Percentiles rank a stretch among this genome's conserved stretches.
phyloP scores from a whole-genome alignment of 306 rosid genomes.

The Datisca glomerata region DNA sequence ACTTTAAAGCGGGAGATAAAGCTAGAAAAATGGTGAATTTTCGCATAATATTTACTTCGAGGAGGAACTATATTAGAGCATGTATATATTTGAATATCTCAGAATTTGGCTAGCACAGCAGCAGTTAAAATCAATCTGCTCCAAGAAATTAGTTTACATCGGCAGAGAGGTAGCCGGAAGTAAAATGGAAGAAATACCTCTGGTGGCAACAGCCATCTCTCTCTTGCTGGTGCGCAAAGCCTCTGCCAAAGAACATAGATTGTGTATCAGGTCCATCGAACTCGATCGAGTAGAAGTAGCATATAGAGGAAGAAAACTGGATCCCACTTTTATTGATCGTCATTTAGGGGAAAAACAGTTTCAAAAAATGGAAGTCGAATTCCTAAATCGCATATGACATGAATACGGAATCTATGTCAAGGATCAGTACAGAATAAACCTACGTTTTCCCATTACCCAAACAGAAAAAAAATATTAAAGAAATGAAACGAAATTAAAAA shows the following conservation, averaged over 20 bases:
- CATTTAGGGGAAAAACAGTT: no score
- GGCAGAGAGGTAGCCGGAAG: neutral
- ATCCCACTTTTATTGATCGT: no score
- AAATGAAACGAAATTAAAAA: neutral
- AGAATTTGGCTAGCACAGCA: neutral
- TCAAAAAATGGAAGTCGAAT: neutral
- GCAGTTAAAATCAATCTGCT: neutral
- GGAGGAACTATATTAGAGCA: no score
- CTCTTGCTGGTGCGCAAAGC: slow-evolving; percentile 88
- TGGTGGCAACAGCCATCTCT: slow-evolving; percentile 89
- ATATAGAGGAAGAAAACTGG: no score
- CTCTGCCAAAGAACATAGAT: slow-evolving; percentile 27
- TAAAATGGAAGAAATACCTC: slow-evolving; percentile 37
- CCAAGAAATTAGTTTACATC: neutral
- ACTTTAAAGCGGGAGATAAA: neutral
- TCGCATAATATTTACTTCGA: neutral
- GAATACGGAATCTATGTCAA: no score
- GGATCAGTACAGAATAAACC: no score
- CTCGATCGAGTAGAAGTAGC: no score
- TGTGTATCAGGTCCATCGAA: neutral
- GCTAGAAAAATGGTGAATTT: neutral
- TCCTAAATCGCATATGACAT: no score
- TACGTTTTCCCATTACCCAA: neutral
- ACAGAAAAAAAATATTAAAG: neutral
- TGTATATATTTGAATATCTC: neutral